These are phyloP conservation scores for Zopfochytrium polystomum DNA, from an alignment of 371 early-diverging fungal genomes.

Conservation along the genomic window DNA sequence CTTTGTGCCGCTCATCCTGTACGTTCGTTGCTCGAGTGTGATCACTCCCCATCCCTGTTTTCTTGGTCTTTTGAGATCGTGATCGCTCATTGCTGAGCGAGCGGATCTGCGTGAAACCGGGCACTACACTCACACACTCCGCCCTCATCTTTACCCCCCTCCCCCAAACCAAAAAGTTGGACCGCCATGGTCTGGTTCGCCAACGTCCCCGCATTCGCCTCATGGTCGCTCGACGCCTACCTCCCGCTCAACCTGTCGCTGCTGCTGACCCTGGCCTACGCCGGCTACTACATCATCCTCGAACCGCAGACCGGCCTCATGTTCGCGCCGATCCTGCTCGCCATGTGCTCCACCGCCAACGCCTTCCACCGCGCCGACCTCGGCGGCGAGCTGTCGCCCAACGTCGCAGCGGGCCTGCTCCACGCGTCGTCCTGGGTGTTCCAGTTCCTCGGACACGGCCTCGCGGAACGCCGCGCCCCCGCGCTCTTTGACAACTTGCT, in stretches of 20 bases:
- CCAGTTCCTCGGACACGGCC: conserved; percentile 86
- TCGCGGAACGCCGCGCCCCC: conserved; percentile 84
- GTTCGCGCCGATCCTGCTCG: conserved; percentile 17
- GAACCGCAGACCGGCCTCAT: conserved; percentile 69
- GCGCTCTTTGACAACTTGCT: conserved; percentile 80
- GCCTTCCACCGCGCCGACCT: conserved; percentile 21
- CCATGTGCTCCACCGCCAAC: conserved; percentile 24
- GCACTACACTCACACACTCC: no score
- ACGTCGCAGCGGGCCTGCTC: no score
- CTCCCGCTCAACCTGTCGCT: conserved; percentile 55
- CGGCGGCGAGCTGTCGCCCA: conserved; percentile 7
- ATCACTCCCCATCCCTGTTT: no score
- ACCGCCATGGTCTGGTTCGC: conserved; percentile 41
- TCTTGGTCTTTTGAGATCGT: no score
- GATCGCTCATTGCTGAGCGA: no score
- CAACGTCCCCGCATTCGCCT: conserved; percentile 7
- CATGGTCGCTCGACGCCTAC: conserved; percentile 25
- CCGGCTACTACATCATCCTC: conserved; percentile 71
- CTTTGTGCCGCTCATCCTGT: conserved; percentile 88
- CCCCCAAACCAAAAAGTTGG: no score
- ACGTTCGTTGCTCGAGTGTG: no score
- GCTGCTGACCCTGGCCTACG: conserved; percentile 54
- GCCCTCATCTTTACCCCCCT: no score
- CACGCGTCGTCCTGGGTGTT: no score
- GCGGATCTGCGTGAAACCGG: no score